A percentile compares a stretch with the other conserved stretches of the same genome.
Conservation (phyloP, 306 rosid species). For the Clitoria ternatea region DNA sequence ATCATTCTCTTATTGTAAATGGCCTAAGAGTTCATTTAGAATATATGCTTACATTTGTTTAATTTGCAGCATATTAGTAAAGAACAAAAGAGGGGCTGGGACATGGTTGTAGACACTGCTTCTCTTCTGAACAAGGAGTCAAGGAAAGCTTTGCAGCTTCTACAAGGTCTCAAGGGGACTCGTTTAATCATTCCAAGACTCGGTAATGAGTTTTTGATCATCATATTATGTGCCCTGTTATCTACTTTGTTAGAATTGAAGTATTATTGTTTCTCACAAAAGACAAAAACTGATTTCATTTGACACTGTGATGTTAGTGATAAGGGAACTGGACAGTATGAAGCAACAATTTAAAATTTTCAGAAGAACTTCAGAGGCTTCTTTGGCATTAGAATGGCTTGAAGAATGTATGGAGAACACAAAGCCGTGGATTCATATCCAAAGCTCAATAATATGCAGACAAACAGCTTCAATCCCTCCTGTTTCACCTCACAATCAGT, state of each 20-base stretch:
- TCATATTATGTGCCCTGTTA: background rate
- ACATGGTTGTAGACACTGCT: conserved; percentile 63
- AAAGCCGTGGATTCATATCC: conserved; percentile 80
- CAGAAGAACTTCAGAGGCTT: conserved; percentile 56
- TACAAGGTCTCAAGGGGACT: conserved; percentile 78
- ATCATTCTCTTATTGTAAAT: conserved; percentile 15
- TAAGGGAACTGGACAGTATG: conserved; percentile 59
- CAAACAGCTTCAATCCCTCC: conserved; percentile 56
- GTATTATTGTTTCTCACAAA: background rate
- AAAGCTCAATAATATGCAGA: conserved; percentile 51
- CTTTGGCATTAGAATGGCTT: conserved; percentile 68
- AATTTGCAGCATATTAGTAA: conserved; percentile 40
- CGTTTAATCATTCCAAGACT: conserved; percentile 67
- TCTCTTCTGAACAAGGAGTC: conserved; percentile 80
- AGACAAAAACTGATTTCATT: background rate
- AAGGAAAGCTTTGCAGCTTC: conserved; percentile 71
- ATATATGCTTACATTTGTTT: conserved; percentile 12
- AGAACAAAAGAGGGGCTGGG: conserved; percentile 54
- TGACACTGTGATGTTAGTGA: conserved; percentile 39
- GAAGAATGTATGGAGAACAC: conserved; percentile 60
- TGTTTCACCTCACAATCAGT: conserved; percentile 40
- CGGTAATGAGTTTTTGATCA: conserved; percentile 44
- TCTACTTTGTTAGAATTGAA: background rate
- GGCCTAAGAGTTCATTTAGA: conserved; percentile 14
- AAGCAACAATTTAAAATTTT: conserved; percentile 49